These are phyloP conservation scores for Diaporthe velutina DNA, from an alignment of 2,329 filamentous ascomycete species.

Conservation along the genomic window DNA sequence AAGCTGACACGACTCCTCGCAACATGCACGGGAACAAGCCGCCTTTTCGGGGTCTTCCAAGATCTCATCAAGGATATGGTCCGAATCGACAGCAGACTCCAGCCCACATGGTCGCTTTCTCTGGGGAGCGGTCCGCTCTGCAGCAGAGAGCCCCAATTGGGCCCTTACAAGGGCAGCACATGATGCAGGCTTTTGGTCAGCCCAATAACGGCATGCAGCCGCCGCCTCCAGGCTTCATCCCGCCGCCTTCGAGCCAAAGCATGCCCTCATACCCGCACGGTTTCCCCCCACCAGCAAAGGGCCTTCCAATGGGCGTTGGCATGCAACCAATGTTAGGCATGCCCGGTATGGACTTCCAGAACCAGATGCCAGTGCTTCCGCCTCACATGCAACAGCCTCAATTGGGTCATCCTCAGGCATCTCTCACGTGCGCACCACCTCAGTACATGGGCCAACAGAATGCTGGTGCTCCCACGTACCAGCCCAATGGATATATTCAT, in stretches of 20 bases:
- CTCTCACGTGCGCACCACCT: not conserved
- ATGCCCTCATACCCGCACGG: not conserved
- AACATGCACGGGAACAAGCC: not conserved
- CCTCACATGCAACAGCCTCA: conserved; percentile 17
- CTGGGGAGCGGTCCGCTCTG: not conserved
- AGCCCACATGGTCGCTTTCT: not conserved
- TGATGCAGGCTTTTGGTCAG: not conserved
- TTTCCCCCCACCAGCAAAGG: not conserved
- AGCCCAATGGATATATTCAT: conserved; percentile 27
- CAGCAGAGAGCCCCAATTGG: conserved; percentile 12
- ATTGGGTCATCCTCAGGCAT: conserved; percentile 2
- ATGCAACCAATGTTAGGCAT: not conserved
- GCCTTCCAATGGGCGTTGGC: not conserved
- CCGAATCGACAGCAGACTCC: not conserved
- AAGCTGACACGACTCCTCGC: not conserved
- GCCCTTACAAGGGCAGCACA: conserved; percentile 19
- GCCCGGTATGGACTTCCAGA: conserved; percentile 11
- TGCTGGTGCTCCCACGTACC: conserved; percentile 21
- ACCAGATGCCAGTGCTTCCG: conserved; percentile 13
- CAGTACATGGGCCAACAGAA: conserved; percentile 16
- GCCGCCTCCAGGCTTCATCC: not conserved
- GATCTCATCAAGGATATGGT: not conserved
- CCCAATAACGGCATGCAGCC: conserved; percentile 16
- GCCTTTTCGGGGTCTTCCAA: not conserved
- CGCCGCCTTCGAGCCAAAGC: not conserved